Conservation (phyloP, 139 green algal genomes). For the Closterium sp. region DNA sequence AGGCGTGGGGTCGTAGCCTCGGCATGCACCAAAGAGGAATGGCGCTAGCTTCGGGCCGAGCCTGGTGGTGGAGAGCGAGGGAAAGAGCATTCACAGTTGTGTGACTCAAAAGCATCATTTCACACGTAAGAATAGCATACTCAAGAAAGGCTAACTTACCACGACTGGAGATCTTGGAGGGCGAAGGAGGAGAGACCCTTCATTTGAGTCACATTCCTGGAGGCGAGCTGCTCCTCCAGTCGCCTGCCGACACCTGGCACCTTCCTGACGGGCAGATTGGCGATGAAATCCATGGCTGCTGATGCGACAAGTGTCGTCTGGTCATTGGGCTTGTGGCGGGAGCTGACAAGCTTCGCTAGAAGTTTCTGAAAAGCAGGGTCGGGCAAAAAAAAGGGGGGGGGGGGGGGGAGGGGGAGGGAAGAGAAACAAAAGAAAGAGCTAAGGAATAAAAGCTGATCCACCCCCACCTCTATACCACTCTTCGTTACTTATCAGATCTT, state of each 20-base stretch:
- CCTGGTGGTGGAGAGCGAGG: neutral
- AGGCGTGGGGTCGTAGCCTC: constrained; percentile 6
- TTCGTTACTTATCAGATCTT: no score
- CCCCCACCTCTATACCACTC: no score
- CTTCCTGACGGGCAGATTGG: constrained; percentile 1
- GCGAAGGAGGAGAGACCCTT: neutral
- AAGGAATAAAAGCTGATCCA: no score
- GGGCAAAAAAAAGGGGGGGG: neutral
- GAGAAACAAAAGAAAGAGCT: neutral
- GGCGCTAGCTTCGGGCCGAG: constrained; percentile 14
- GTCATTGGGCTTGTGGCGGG: neutral
- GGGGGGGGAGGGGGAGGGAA: neutral
- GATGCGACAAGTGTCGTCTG: neutral
- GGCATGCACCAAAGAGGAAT: constrained; percentile 19
- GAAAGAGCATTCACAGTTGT: constrained; percentile 17
- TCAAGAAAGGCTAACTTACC: neutral
- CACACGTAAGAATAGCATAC: no score
- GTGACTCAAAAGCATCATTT: no score
- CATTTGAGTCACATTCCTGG: neutral
- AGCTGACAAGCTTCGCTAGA: neutral
- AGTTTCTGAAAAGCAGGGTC: neutral
- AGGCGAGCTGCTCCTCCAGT: constrained; percentile 11
- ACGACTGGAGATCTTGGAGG: neutral
- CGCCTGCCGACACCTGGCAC: constrained; percentile 20
- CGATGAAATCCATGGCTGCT: neutral